Conservation (phyloP, 805 yeast genomes). For the Candida insectalens region DNA sequence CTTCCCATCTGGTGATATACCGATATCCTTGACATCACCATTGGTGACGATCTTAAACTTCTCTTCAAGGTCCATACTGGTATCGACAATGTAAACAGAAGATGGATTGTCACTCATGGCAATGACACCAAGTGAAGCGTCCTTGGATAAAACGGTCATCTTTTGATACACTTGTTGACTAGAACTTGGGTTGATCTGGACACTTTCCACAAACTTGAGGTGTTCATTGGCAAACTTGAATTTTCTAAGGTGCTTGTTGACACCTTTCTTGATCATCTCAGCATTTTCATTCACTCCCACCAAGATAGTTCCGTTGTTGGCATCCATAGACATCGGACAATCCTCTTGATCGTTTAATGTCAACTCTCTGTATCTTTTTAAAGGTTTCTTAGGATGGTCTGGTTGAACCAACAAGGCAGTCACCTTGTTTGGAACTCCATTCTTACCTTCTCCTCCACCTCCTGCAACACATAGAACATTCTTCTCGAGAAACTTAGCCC, state of each 20-base stretch:
- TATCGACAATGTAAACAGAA: slow-evolving; percentile 49
- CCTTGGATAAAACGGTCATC: slow-evolving; percentile 44
- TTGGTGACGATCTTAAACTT: slow-evolving; percentile 43
- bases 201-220: slow-evolving; percentile 47
- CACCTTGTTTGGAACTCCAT: slow-evolving; percentile 80
- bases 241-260: slow-evolving; percentile 66
- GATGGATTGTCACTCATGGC: slow-evolving; percentile 64
- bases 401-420: slow-evolving; percentile 55
- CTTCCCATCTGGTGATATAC: slow-evolving; percentile 59
- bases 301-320: slow-evolving; percentile 41
- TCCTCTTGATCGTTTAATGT: slow-evolving; percentile 50
- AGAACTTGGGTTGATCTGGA: slow-evolving; percentile 43
- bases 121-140: slow-evolving; percentile 56
- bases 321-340: slow-evolving; percentile 78
- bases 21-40: slow-evolving; percentile 52
- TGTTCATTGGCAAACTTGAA: slow-evolving; percentile 51
- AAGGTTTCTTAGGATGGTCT: slow-evolving; percentile 31
- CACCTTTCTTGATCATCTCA: slow-evolving; percentile 44
- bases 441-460: slow-evolving; percentile 93
- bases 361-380: slow-evolving; percentile 57
- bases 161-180: slow-evolving; percentile 55
- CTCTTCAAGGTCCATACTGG: slow-evolving; percentile 38
- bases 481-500: slow-evolving; percentile 59
- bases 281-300: slow-evolving; percentile 72
- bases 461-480: slow-evolving; percentile 67